Conservation (phyloP, 345 rosid genomes). For the Populus nigra region DNA sequence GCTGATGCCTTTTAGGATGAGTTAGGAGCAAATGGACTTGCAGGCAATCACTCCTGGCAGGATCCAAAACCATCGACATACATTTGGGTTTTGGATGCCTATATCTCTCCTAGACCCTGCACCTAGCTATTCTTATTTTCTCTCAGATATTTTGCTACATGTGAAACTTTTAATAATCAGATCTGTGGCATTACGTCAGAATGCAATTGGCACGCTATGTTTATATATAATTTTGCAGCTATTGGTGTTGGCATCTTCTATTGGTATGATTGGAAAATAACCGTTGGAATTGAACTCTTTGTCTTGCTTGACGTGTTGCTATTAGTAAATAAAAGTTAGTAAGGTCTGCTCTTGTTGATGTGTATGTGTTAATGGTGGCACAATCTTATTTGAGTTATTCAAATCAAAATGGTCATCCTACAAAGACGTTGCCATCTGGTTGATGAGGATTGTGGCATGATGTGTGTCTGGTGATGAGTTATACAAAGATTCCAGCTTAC, state of each 20-base stretch:
- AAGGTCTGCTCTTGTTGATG: background rate
- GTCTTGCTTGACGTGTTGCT: background rate
- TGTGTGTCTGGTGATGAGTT: background rate
- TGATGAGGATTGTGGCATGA: background rate
- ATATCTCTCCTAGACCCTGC: background rate
- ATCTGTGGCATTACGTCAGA: too few relatives aligned
- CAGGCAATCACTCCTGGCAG: background rate
- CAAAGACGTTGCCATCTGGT: background rate
- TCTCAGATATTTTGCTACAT: too few relatives aligned
- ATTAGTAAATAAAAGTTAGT: background rate
- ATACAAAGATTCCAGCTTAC: background rate
- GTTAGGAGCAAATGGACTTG: background rate
- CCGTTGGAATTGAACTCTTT: background rate
- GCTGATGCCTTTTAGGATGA: background rate
- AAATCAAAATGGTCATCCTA: background rate
- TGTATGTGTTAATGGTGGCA: background rate
- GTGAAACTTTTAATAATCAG: too few relatives aligned
- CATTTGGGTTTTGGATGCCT: background rate
- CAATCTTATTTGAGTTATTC: background rate
- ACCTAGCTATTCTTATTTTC: background rate
- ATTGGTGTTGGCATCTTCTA: too few relatives aligned
- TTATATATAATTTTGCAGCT: too few relatives aligned
- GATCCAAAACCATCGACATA: background rate
- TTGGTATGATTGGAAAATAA: too few relatives aligned
- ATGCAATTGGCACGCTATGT: too few relatives aligned